These are phyloP conservation scores for Mycena alexandri DNA, from an alignment of 768 basidiomycete genomes.

Conservation along the genomic window DNA sequence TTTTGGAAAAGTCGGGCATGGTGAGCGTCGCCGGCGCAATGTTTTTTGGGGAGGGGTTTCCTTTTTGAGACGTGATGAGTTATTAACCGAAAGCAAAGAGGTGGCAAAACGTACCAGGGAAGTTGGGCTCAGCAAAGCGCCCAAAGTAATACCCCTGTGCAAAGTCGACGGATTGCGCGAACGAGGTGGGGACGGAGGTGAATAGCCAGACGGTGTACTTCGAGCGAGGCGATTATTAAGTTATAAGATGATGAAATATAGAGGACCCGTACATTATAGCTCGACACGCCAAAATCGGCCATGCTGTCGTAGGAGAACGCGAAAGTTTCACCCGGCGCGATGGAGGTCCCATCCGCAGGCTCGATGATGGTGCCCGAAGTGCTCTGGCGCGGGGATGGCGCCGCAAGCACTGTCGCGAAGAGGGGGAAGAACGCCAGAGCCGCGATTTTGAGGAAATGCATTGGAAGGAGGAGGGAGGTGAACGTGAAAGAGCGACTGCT, in stretches of 20 bases:
- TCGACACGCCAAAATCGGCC: conserved; percentile 58
- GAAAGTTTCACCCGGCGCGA: conserved; percentile 56
- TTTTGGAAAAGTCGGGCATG: conserved; percentile 61
- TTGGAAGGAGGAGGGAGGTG: background rate
- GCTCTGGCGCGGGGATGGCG: conserved; percentile 28
- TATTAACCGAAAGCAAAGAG: background rate
- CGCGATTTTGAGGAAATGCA: conserved; percentile 31
- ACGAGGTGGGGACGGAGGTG: conserved; percentile 45
- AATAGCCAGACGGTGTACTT: conserved; percentile 57
- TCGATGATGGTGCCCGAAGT: conserved; percentile 38
- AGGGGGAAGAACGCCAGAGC: conserved; percentile 27
- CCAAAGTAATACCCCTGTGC: conserved; percentile 60
- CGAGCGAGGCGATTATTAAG: background rate
- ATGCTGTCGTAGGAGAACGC: conserved; percentile 53
- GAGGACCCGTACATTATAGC: conserved; percentile 44
- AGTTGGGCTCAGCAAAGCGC: conserved; percentile 56
- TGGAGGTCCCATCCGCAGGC: conserved; percentile 47
- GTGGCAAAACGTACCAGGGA: conserved; percentile 54
- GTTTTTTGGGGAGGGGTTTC: conserved; percentile 55
- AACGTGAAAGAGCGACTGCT: background rate
- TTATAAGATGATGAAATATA: background rate
- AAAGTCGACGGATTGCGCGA: conserved; percentile 45
- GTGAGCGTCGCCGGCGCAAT: conserved; percentile 53
- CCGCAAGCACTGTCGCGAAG: conserved; percentile 7
- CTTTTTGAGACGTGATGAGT: conserved; percentile 37